Evolutionary conservation across 345 rosid species (phyloP).

Genomic region (Gossypium raimondii): DNA sequence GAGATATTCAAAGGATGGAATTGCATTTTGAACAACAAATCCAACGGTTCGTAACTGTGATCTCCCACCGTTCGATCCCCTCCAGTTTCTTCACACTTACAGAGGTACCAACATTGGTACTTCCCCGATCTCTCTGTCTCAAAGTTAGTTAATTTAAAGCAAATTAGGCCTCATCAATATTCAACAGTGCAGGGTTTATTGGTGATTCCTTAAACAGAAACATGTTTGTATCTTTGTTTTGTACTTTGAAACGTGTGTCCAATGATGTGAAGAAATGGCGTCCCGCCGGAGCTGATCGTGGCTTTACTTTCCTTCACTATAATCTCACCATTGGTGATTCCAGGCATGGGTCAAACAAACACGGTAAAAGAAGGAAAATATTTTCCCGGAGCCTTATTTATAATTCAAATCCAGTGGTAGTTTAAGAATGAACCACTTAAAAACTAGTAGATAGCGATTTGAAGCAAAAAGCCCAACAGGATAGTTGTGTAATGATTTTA

Average conservation of each 20-base stretch:
- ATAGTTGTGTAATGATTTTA: too few species aligned
- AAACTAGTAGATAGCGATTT: too few species aligned
- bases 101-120: slow-evolving; percentile 72
- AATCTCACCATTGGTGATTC: slow-evolving; percentile 60
- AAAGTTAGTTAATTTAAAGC: not conserved
- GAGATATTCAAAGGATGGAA: slow-evolving; percentile 98
- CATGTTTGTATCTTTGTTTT: slow-evolving; percentile 88
- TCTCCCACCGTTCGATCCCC: slow-evolving; percentile 61
- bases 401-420: too few species aligned
- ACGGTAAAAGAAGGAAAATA: too few species aligned
- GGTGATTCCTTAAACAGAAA: slow-evolving; percentile 95
- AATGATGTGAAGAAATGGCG: slow-evolving; percentile 86
- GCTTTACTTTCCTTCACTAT: slow-evolving; percentile 69
- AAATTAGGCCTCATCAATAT: slow-evolving; percentile 22
- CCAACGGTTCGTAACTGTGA: slow-evolving; percentile 49
- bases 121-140: not conserved
- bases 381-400: too few species aligned
- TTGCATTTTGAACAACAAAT: slow-evolving; percentile 61
- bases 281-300: slow-evolving; percentile 84
- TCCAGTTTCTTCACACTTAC: slow-evolving; percentile 42
- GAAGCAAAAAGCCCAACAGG: too few species aligned
- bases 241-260: slow-evolving; percentile 53
- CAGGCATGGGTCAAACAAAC: too few species aligned
- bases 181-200: slow-evolving; percentile 75
- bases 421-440: too few species aligned